Conservation (phyloP, 495 filamentous ascomycete genomes). For the Astrocystis sublimbata region DNA sequence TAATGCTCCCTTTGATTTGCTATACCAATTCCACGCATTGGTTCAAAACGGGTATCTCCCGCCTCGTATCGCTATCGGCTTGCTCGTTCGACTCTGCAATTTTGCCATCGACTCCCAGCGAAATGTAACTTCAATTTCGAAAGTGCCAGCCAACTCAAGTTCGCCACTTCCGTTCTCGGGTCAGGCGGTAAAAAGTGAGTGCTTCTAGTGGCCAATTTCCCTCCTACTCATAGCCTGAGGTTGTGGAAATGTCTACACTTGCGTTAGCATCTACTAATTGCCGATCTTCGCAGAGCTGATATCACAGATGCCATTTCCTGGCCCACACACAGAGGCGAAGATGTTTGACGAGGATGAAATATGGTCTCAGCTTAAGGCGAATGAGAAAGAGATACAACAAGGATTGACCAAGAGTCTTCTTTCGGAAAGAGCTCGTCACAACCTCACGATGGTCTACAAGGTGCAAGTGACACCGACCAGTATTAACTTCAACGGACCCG, state of each 20-base stretch:
- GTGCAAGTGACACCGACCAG: constrained; percentile 69
- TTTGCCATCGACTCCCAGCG: not conserved
- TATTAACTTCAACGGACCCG: constrained; percentile 68
- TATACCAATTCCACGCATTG: constrained; percentile 56
- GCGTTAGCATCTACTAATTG: not conserved
- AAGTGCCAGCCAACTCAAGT: not conserved
- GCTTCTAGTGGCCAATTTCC: too few species aligned
- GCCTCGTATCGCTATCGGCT: constrained; percentile 39
- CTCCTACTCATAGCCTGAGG: too few species aligned
- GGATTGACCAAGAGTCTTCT: constrained; percentile 28
- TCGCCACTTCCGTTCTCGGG: constrained; percentile 35
- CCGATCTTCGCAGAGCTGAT: constrained; percentile 33
- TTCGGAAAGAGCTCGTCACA: constrained; percentile 25
- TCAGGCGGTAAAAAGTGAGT: constrained; percentile 44
- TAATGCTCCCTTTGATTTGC: constrained; percentile 37
- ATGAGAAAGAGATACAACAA: constrained; percentile 38
- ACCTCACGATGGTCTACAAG: constrained; percentile 53
- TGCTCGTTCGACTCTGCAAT: constrained; percentile 34
- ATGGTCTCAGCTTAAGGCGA: constrained; percentile 40
- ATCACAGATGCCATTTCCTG: constrained; percentile 49
- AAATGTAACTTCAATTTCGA: constrained; percentile 16
- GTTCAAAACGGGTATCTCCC: constrained; percentile 54
- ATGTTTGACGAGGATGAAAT: constrained; percentile 47
- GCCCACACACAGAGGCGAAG: constrained; percentile 47
- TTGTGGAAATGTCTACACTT: too few species aligned